Conservation (phyloP, 208 protist genomes). For the Acanthamoeba sp. region DNA sequence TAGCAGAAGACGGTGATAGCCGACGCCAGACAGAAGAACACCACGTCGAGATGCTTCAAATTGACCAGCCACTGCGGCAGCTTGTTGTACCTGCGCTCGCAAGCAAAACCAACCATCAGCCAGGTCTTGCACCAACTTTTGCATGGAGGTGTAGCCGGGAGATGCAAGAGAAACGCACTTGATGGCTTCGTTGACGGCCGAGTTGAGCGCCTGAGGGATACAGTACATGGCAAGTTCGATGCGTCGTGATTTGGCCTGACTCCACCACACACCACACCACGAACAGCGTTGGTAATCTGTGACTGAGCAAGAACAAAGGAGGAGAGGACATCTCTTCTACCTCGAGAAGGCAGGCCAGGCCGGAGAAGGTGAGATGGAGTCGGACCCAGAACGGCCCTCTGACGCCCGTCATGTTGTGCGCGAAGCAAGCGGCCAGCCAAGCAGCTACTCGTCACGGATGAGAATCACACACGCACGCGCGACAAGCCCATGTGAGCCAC, state of each 20-base stretch:
- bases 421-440: conserved; percentile 66
- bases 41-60: background rate
- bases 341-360: conserved; percentile 22
- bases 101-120: background rate
- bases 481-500: no score
- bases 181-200: conserved; percentile 45
- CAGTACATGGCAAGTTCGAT: conserved; percentile 51
- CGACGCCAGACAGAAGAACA: conserved; percentile 49
- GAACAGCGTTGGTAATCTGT: no score
- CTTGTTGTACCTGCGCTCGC: conserved; percentile 4
- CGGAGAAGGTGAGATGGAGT: background rate
- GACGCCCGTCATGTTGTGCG: conserved; percentile 48
- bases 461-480: background rate
- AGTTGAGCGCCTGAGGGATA: conserved; percentile 28
- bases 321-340: background rate
- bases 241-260: conserved; percentile 12
- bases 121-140: no score
- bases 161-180: background rate
- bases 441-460: background rate
- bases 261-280: background rate
- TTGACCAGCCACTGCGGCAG: background rate
- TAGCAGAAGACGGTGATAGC: conserved; percentile 49
- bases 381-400: conserved; percentile 46
- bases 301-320: background rate
- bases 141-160: no score